phyloP scores from a whole-genome alignment of 352 stramenopile genomes.

The Phytophthora rubi region DNA sequence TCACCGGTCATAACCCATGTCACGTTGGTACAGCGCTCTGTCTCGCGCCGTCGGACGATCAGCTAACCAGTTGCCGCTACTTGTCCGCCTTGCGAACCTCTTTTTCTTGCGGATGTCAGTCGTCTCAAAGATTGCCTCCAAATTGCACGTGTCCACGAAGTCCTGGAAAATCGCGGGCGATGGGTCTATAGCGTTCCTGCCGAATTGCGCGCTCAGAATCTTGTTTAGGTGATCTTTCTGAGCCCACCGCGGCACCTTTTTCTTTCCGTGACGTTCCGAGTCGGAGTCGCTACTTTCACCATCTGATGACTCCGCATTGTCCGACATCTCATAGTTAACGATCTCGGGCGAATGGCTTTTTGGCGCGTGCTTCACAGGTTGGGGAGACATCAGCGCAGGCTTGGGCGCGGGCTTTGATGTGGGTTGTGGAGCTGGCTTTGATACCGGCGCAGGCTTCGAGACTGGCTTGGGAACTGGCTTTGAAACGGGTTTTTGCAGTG shows the following conservation, averaged over 20 bases:
- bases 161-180: conserved; percentile 85
- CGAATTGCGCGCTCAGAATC: conserved; percentile 74
- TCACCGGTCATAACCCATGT: conserved; percentile 82
- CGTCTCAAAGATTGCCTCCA: conserved; percentile 86
- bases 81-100: conserved; percentile 78
- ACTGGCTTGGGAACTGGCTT: conserved; percentile 23
- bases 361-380: conserved; percentile 27
- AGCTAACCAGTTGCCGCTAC: conserved; percentile 86
- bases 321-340: conserved; percentile 81
- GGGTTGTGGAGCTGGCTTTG: conserved; percentile 17
- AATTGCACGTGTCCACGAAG: conserved; percentile 84
- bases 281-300: conserved; percentile 53
- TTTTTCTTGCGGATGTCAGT: conserved; percentile 80
- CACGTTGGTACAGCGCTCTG: conserved; percentile 80
- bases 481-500: conserved; percentile 6
- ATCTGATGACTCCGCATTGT: conserved; percentile 71
- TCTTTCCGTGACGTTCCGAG: conserved; percentile 56
- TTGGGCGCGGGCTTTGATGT: conserved; percentile 19
- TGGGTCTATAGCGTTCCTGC: conserved; percentile 72
- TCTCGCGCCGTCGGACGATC: conserved; percentile 80
- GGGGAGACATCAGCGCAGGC: conserved; percentile 8
- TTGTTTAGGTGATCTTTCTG: conserved; percentile 79
- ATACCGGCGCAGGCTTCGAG: conserved; percentile 17
- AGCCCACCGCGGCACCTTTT: conserved; percentile 85
- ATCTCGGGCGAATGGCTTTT: conserved; percentile 39